Percentiles rank a stretch among this genome's conserved stretches.
These are phyloP conservation scores for Paraphaeosphaeria minitans DNA, from an alignment of 2,329 filamentous ascomycete species.

Conservation along the genomic window DNA sequence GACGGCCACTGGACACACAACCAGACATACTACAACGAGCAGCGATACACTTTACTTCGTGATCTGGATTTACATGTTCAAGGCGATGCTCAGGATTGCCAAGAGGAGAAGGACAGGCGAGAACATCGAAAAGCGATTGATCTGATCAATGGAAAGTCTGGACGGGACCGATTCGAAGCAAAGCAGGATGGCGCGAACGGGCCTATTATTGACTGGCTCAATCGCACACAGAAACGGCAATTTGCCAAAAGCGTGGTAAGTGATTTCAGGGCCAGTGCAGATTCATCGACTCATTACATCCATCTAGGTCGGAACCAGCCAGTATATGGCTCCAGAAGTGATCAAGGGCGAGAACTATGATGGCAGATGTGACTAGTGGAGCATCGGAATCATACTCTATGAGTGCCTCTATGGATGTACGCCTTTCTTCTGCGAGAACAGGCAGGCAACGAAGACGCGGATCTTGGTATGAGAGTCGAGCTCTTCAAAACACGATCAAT, in stretches of 20 bases:
- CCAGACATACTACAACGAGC: conserved; percentile 81
- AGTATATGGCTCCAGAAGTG: conserved; percentile 98
- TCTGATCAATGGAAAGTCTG: conserved; percentile 41
- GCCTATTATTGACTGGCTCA: conserved; percentile 49
- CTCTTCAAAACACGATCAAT: not conserved
- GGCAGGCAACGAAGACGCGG: conserved; percentile 82
- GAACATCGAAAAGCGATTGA: conserved; percentile 36
- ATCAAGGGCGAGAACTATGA: conserved; percentile 83
- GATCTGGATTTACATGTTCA: conserved; percentile 74
- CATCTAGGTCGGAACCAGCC: conserved; percentile 78
- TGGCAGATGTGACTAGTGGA: conserved; percentile 96
- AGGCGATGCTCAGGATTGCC: conserved; percentile 73
- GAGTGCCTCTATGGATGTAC: conserved; percentile 94
- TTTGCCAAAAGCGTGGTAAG: conserved; percentile 73
- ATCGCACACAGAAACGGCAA: conserved; percentile 62
- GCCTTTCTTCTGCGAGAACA: conserved; percentile 82
- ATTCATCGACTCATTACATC: not conserved
- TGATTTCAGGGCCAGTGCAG: not conserved
- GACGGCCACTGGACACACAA: conserved; percentile 96
- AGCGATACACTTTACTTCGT: conserved; percentile 78
- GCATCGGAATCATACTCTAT: conserved; percentile 89
- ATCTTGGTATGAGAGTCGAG: conserved; percentile 66
- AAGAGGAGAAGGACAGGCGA: conserved; percentile 50
- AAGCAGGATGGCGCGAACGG: conserved; percentile 33
- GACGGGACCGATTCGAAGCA: conserved; percentile 23